Conservation (phyloP, 2,329 filamentous ascomycete species). For the Phialocephala sp. region DNA sequence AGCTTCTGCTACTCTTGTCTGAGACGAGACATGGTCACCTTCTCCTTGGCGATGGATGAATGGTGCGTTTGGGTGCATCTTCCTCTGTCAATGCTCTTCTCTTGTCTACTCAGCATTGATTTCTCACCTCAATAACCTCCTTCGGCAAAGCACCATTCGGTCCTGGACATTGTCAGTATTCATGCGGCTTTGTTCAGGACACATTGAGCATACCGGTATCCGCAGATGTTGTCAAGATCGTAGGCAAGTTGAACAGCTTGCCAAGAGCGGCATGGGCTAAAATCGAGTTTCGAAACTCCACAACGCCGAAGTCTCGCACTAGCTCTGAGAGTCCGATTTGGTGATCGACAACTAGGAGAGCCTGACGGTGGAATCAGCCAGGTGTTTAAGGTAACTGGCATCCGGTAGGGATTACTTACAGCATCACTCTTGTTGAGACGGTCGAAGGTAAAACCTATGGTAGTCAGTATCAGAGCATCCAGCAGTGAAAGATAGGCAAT, state of each 20-base stretch:
- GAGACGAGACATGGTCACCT: background rate
- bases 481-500: no score
- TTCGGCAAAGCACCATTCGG: conserved; percentile 75
- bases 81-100: background rate
- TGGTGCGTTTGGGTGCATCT: conserved; percentile 68
- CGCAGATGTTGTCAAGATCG: conserved; percentile 73
- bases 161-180: conserved; percentile 47
- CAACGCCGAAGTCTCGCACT: conserved; percentile 70
- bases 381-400: background rate
- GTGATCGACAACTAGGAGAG: conserved; percentile 63
- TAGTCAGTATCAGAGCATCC: background rate
- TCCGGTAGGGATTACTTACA: conserved; percentile 20
- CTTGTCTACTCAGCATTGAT: conserved; percentile 31
- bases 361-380: conserved; percentile 40
- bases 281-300: conserved; percentile 69
- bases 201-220: conserved; percentile 51
- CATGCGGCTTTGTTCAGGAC: background rate
- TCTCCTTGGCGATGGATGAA: conserved; percentile 63
- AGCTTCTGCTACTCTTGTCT: conserved; percentile 44
- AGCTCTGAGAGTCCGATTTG: conserved; percentile 63
- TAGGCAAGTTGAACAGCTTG: conserved; percentile 69
- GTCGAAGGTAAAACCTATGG: conserved; percentile 38
- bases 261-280: conserved; percentile 71
- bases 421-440: conserved; percentile 46
- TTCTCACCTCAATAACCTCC: conserved; percentile 61